These are phyloP conservation scores for Diaporthe destruens DNA, from an alignment of 2,329 filamentous ascomycete species.

Conservation along the genomic window DNA sequence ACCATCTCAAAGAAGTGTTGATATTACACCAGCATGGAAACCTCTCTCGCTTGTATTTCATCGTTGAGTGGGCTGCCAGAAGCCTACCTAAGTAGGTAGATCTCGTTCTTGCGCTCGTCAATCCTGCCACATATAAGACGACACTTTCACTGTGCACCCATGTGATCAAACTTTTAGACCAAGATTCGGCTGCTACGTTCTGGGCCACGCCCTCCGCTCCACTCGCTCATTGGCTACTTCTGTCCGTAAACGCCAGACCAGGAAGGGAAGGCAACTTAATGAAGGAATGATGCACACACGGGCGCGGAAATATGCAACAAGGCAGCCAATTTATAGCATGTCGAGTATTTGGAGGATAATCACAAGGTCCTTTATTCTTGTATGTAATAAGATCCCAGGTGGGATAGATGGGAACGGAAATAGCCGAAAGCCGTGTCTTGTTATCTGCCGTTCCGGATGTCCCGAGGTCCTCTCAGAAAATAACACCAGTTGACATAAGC, in stretches of 20 bases:
- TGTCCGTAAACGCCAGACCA: background rate
- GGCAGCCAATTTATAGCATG: background rate
- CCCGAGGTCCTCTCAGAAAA: too few relatives aligned
- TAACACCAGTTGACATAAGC: too few relatives aligned
- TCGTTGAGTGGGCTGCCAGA: background rate
- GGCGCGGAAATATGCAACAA: background rate
- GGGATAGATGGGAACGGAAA: background rate
- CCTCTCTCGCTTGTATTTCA: background rate
- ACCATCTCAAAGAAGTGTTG: too few relatives aligned
- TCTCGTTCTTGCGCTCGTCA: background rate
- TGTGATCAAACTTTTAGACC: background rate
- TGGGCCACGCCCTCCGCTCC: background rate
- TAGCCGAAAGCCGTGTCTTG: rapidly evolving
- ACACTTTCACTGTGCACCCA: too few relatives aligned
- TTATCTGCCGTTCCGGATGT: too few relatives aligned
- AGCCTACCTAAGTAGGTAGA: too few relatives aligned
- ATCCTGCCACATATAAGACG: background rate
- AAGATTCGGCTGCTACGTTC: background rate
- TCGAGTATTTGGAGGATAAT: background rate
- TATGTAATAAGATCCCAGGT: background rate
- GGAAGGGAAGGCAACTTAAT: background rate
- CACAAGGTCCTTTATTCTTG: too few relatives aligned
- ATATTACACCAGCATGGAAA: too few relatives aligned
- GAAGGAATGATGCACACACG: background rate
- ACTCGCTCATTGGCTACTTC: background rate